phyloP scores from a whole-genome alignment of 2,329 filamentous ascomycete genomes.

The Penicillium sp. region DNA sequence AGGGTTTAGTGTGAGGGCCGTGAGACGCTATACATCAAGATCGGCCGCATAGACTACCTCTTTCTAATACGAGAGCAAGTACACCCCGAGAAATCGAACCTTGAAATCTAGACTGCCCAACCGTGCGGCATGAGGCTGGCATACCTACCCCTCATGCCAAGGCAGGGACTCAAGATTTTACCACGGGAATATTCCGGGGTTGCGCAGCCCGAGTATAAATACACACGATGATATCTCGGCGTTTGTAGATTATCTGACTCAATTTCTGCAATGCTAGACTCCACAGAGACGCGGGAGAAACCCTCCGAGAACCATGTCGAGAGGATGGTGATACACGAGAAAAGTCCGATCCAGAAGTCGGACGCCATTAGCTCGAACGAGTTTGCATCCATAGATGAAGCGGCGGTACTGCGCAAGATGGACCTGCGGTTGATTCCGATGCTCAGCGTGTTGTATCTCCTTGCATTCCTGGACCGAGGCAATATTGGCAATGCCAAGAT shows the following conservation, averaged over 20 bases:
- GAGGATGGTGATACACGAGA: not conserved
- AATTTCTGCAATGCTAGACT: not conserved
- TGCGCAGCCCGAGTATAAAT: not conserved
- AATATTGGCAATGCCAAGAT: constrained; percentile 39
- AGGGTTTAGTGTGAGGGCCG: too few relatives aligned
- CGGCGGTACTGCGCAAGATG: constrained; percentile 28
- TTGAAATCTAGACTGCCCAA: too few relatives aligned
- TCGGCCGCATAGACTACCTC: too few relatives aligned
- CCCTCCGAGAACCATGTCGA: not conserved
- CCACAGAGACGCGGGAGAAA: not conserved
- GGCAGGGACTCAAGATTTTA: too few relatives aligned
- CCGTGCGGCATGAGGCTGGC: too few relatives aligned
- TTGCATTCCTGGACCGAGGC: constrained; percentile 34
- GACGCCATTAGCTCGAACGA: not conserved
- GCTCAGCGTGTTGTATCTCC: constrained; percentile 29
- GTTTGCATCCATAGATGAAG: constrained; percentile 18
- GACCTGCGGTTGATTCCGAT: constrained; percentile 29
- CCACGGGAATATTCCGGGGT: not conserved
- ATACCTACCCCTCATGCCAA: too few relatives aligned
- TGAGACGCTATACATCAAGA: too few relatives aligned
- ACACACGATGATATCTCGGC: not conserved
- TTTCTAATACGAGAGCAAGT: too few relatives aligned
- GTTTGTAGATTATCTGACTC: not conserved
- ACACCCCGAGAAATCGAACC: too few relatives aligned
- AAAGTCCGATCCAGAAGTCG: constrained; percentile 5